Base-by-base conservation (phyloP, 768 basidiomycete species). In the Suillus subluteus region DNA sequence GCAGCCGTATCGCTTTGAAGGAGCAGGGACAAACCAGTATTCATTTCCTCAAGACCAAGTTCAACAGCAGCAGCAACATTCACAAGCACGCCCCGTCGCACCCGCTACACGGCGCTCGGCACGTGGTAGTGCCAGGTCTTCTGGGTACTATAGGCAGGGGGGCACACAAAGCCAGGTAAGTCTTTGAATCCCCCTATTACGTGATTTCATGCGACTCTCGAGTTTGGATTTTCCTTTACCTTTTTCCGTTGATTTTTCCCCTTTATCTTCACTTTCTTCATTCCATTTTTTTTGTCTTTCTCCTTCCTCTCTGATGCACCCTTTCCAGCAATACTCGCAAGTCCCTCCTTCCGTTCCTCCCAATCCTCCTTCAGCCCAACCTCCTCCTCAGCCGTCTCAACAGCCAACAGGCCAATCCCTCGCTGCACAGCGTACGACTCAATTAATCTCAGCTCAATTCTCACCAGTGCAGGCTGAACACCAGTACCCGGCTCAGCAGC, bases 281-380 rank as follows among this genome's bases (percentile, higher is more conserved):
- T 56, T 32, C 3, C 32, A 35, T 56, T 35, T 13, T 21, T 21
- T 7, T 21, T 12, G 32, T 30, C 11, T 32, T 68, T 26, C 23
- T 50, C 48, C 30, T 58, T 41, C 65, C 66, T 66, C 9, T 38
- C 72, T 73, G 63, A 72, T 71, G 44, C 79, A 76, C 63, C 68
- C 66, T 26, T 75, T 75, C 67, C 62, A 73, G 30, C 74, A 74
- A 48, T 79, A 78, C 58, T 37, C 68, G 5, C 67, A 73, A n/a
- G 66, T 75, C 18, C 63, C 58, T 62, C 37, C 64, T 67, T 30
- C 68, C 54, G 32, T 71, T 1, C 16, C 38, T 18, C 15, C 38
- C 7, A 58, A 58, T 13, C 35, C 37, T 38, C 26, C 40, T 1
- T 30, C 58, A 26, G 30, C 30, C 16, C 58, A 61, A 30, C 18